Evolutionary conservation across 2,329 filamentous ascomycete species (phyloP).

Genomic region (Escovopsis weberi): DNA sequence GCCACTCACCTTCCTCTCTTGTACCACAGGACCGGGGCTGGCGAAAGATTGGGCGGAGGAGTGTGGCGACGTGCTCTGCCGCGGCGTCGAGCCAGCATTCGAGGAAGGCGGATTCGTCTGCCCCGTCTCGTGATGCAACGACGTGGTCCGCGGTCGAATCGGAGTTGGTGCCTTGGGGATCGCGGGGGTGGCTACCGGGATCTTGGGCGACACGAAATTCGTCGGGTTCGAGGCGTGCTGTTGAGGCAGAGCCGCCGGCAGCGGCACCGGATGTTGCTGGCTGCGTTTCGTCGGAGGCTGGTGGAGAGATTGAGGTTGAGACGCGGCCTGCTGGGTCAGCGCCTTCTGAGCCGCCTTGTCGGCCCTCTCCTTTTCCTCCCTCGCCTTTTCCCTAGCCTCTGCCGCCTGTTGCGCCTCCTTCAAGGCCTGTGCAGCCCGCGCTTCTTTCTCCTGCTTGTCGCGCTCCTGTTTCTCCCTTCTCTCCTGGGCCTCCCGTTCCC

Average conservation of each 20-base stretch:
- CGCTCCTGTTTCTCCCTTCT: conserved; percentile 46
- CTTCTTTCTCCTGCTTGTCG: conserved; percentile 47
- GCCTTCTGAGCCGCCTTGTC: conserved; percentile 14
- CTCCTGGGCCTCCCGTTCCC: conserved; percentile 54
- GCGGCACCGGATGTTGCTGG: conserved; percentile 24
- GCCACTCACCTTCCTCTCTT: conserved; percentile 49
- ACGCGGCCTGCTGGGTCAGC: conserved; percentile 20
- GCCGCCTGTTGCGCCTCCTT: conserved; percentile 38
- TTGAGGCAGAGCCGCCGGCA: conserved; percentile 40
- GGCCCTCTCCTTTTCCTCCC: conserved; percentile 37
- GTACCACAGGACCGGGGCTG: conserved; percentile 48
- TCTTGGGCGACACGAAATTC: conserved; percentile 61
- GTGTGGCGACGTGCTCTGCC: conserved; percentile 45
- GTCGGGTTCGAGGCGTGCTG: conserved; percentile 45
- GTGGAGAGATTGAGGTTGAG: conserved; percentile 6
- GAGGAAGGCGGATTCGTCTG: conserved; percentile 56
- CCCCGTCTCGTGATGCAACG: conserved; percentile 67
- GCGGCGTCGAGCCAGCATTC: conserved; percentile 40
- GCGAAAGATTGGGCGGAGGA: conserved; percentile 48
- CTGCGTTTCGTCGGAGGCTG: conserved; percentile 9
- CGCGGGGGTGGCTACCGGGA: conserved; percentile 64
- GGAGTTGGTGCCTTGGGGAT: conserved; percentile 73
- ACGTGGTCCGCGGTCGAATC: conserved; percentile 58
- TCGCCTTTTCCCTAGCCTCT: conserved; percentile 47
- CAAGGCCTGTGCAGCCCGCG: conserved; percentile 37